Conservation (phyloP, 169 alveolate species). For the Cryptosporidium andersoni region DNA sequence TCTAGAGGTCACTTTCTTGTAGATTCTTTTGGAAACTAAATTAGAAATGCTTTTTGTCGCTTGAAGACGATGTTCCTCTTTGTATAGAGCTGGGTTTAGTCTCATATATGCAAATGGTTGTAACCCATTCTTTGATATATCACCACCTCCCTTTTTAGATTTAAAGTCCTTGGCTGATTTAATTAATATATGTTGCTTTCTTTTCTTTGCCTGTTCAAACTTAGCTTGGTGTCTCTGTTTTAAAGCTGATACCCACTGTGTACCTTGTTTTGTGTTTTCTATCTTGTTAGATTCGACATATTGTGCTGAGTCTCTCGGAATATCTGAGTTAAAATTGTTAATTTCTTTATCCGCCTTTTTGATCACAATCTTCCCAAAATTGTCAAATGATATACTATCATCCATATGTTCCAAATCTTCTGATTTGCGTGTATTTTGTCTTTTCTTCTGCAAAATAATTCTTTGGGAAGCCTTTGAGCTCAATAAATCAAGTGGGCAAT, state of each 20-base stretch:
- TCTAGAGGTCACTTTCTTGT: conserved; percentile 3
- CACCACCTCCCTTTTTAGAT: conserved; percentile 30
- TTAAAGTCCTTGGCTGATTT: conserved; percentile 44
- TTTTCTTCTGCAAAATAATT: not conserved
- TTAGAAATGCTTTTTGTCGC: conserved; percentile 39
- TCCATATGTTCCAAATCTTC: not conserved
- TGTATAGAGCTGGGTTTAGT: conserved; percentile 46
- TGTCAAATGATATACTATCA: conserved; percentile 27
- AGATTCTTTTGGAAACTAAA: conserved; percentile 4
- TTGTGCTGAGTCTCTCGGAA: not conserved
- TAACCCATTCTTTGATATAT: conserved; percentile 19
- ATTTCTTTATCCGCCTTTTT: not conserved
- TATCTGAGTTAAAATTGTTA: not conserved
- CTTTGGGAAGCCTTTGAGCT: conserved; percentile 45
- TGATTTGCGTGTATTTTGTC: not conserved
- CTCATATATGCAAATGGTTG: conserved; percentile 66
- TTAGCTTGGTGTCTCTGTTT: not conserved
- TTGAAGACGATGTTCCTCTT: conserved; percentile 32
- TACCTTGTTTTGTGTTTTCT: not conserved
- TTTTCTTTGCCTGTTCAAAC: not conserved
- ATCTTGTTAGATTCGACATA: not conserved
- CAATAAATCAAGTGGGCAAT: conserved; percentile 33
- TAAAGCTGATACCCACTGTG: not conserved
- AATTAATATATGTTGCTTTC: conserved; percentile 45
- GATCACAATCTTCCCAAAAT: conserved; percentile 3